Conservation (phyloP, 2,329 filamentous ascomycete genomes). For the Blastomyces parvus region DNA sequence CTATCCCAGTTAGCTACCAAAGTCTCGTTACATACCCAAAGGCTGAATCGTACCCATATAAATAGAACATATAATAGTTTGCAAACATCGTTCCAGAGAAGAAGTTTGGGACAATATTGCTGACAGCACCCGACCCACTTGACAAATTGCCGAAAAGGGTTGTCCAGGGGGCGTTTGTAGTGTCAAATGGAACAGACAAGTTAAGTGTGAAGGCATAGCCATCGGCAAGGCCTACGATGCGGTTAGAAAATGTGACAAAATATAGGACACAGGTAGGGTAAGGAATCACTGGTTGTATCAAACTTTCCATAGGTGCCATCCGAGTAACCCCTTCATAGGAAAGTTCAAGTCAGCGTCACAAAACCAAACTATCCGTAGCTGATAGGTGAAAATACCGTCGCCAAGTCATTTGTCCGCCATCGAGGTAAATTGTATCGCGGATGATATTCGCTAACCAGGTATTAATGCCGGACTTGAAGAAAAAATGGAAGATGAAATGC, state of each 20-base stretch:
- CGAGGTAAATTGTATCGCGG: conserved; percentile 55
- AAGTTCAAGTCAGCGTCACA: neutral
- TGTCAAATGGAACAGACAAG: conserved; percentile 49
- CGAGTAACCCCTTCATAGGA: neutral
- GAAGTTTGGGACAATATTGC: conserved; percentile 48
- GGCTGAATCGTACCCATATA: conserved; percentile 47
- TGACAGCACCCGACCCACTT: conserved; percentile 42
- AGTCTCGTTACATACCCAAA: neutral
- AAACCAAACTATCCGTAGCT: neutral
- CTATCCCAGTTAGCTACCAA: conserved; percentile 14
- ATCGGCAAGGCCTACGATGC: conserved; percentile 40
- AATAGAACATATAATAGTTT: conserved; percentile 54
- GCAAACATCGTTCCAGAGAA: conserved; percentile 55
- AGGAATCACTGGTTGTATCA: neutral
- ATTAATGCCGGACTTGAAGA: conserved; percentile 13
- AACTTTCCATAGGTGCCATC: neutral
- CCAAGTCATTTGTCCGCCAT: conserved; percentile 53
- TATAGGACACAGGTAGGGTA: neutral
- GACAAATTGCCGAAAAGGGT: conserved; percentile 41
- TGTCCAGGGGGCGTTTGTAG: conserved; percentile 43
- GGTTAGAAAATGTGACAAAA: neutral
- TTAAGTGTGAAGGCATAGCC: conserved; percentile 51
- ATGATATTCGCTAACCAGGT: conserved; percentile 44
- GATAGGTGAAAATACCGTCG: conserved; percentile 24
- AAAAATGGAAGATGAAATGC: neutral